These are phyloP conservation scores for Phytophthora megakarya DNA, from an alignment of 352 stramenopile genomes.

Conservation along the genomic window DNA sequence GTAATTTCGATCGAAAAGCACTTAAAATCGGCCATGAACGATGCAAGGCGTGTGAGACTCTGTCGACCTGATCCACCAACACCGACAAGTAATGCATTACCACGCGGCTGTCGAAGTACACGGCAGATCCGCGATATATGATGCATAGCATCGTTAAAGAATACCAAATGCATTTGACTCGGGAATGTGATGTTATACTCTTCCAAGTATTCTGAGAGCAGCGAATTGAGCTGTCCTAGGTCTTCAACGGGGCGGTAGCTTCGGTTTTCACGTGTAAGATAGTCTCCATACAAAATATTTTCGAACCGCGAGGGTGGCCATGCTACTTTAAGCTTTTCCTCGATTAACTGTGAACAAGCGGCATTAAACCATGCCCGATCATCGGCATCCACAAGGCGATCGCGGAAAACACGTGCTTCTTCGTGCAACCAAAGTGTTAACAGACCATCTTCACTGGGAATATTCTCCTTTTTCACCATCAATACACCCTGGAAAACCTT, in stretches of 20 bases:
- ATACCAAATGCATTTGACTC: constrained; percentile 94
- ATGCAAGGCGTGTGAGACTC: constrained; percentile 88
- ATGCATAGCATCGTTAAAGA: constrained; percentile 95
- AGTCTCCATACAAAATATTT: constrained; percentile 91
- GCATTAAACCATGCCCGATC: constrained; percentile 90
- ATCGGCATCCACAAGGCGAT: constrained; percentile 88
- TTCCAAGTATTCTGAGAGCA: constrained; percentile 92
- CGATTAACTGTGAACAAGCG: constrained; percentile 71
- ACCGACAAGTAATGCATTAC: constrained; percentile 92
- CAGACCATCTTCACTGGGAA: constrained; percentile 69
- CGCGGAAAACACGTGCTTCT: constrained; percentile 91
- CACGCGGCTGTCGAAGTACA: constrained; percentile 90
- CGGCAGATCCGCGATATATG: constrained; percentile 94
- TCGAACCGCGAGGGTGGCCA: constrained; percentile 74
- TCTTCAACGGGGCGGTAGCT: constrained; percentile 78
- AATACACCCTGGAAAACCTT: constrained; percentile 94
- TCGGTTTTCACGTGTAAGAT: constrained; percentile 80
- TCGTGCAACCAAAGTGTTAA: constrained; percentile 93
- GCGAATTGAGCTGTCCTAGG: constrained; percentile 62
- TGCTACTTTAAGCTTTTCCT: constrained; percentile 67
- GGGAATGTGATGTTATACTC: constrained; percentile 96
- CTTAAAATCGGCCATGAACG: constrained; percentile 93
- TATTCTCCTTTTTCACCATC: constrained; percentile 89
- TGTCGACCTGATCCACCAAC: constrained; percentile 92
- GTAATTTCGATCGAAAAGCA: constrained; percentile 95